A percentile compares a stretch with the other conserved stretches of the same genome.
These are phyloP conservation scores for Alternaria panax DNA, from an alignment of 2,329 filamentous ascomycete species.

Conservation along the genomic window DNA sequence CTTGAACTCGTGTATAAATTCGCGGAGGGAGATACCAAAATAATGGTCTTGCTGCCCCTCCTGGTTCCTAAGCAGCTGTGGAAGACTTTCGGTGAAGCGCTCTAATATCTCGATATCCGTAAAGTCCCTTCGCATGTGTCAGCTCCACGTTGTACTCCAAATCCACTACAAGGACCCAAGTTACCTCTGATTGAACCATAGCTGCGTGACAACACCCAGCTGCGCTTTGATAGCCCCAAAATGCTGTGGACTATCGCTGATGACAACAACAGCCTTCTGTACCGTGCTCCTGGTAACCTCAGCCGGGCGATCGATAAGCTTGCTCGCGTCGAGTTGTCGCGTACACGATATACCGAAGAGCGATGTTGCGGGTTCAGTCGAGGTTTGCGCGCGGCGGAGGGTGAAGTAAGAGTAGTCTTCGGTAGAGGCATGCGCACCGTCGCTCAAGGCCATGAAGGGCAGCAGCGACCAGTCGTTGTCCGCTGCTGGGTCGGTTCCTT, in stretches of 20 bases:
- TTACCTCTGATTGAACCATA: constrained; percentile 91
- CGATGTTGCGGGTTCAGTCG: constrained; percentile 69
- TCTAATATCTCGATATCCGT: constrained; percentile 87
- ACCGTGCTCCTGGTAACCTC: constrained; percentile 98
- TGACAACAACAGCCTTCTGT: constrained; percentile 96
- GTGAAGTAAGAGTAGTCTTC: constrained; percentile 99
- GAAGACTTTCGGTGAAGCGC: constrained; percentile 89
- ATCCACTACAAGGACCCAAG: constrained; percentile 23
- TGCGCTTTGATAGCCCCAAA: constrained; percentile 92
- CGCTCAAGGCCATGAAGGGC: constrained; percentile 95
- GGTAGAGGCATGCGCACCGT: constrained; percentile 88
- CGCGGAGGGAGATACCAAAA: constrained; percentile 82
- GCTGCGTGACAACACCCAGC: constrained; percentile 86
- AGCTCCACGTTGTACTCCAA: constrained; percentile 7
- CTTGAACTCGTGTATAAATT: constrained; percentile 92
- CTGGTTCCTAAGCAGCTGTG: constrained; percentile 63
- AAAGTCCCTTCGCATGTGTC: constrained; percentile 69
- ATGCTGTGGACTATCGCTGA: constrained; percentile 86
- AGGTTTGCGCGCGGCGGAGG: constrained; percentile 66
- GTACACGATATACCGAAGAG: constrained; percentile 97
- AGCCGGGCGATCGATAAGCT: constrained; percentile 77
- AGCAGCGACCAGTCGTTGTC: constrained; percentile 91
- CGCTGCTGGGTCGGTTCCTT: constrained; percentile 77
- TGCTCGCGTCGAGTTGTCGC: constrained; percentile 82
- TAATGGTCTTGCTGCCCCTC: constrained; percentile 84